phyloP scores from a whole-genome alignment of 1,284 basidiomycete species.

The Tausonia pullulans region DNA sequence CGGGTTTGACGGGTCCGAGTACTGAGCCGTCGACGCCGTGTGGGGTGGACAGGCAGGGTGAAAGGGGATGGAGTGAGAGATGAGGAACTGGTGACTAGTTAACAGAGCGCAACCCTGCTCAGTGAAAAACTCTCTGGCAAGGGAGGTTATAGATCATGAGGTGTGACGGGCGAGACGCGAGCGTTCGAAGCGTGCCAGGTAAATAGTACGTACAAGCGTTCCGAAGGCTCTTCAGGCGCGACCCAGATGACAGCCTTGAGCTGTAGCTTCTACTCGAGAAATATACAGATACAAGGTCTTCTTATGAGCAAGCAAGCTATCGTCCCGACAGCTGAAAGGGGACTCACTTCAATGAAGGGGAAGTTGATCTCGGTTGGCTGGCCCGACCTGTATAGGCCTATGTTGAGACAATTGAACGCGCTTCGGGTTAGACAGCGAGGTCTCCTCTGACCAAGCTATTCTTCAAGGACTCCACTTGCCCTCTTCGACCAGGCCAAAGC shows the following conservation, averaged over 20 bases:
- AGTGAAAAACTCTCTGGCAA: not conserved
- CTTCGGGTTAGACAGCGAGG: too few relatives aligned
- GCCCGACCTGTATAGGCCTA: slow-evolving; percentile 40
- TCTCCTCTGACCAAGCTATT: too few relatives aligned
- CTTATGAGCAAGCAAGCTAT: not conserved
- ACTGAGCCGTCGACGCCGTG: slow-evolving; percentile 32
- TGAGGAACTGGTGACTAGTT: slow-evolving; percentile 32
- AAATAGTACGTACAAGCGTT: slow-evolving; percentile 34
- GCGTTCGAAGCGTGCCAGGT: not conserved
- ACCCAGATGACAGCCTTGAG: slow-evolving; percentile 42
- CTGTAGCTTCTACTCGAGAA: slow-evolving; percentile 29
- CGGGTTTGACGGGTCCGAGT: slow-evolving; percentile 27
- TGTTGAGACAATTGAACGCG: too few relatives aligned
- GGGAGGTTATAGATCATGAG: slow-evolving; percentile 19
- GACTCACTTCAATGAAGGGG: slow-evolving; percentile 37
- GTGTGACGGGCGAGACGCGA: not conserved
- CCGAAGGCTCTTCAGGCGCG: slow-evolving; percentile 42
- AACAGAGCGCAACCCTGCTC: slow-evolving; percentile 16
- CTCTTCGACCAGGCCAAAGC: slow-evolving; percentile 42
- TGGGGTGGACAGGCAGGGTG: slow-evolving; percentile 22
- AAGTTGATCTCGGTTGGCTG: slow-evolving; percentile 45
- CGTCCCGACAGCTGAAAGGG: not conserved
- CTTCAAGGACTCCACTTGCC: too few relatives aligned
- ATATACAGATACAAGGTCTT: not conserved
- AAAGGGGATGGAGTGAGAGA: slow-evolving; percentile 29